Evolutionary conservation across 1,284 basidiomycete species (phyloP).

Genomic region (Ustilago sp.): DNA sequence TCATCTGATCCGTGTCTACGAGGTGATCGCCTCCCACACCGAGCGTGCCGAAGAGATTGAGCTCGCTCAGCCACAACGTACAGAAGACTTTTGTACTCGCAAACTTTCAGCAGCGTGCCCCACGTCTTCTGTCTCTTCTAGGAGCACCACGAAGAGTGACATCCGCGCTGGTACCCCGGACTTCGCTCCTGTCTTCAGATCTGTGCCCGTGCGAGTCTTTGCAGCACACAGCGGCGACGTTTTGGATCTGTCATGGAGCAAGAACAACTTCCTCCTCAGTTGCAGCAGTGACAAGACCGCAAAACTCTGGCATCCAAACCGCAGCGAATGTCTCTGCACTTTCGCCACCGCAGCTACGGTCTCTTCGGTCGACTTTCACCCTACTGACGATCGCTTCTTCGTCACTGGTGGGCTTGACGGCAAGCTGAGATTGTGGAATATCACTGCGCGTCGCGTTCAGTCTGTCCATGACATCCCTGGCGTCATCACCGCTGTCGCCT

Average conservation of each 20-base stretch:
- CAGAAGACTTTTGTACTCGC: slow-evolving; percentile 9
- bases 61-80: slow-evolving; percentile 13
- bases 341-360: slow-evolving; percentile 70
- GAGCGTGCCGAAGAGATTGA: slow-evolving; percentile 45
- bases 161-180: neutral
- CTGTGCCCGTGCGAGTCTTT: slow-evolving; percentile 64
- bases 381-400: slow-evolving; percentile 70
- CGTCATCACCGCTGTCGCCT: slow-evolving; percentile 69
- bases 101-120: slow-evolving; percentile 6
- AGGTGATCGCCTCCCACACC: slow-evolving; percentile 40
- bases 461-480: slow-evolving; percentile 64
- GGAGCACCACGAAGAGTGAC: slow-evolving; percentile 7
- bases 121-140: neutral
- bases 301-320: slow-evolving; percentile 69
- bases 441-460: slow-evolving; percentile 52
- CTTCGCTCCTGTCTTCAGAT: slow-evolving; percentile 47
- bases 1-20: slow-evolving; percentile 64
- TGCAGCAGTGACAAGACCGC: slow-evolving; percentile 71
- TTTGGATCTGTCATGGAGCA: slow-evolving; percentile 70
- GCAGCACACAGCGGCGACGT: slow-evolving; percentile 69
- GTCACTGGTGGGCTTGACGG: slow-evolving; percentile 69
- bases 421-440: slow-evolving; percentile 70
- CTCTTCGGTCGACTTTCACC: slow-evolving; percentile 68
- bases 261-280: slow-evolving; percentile 70
- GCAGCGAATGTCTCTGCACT: slow-evolving; percentile 67